Evolutionary conservation across 2,329 filamentous ascomycete genomes (phyloP), one percentile per base, ranked within the genome.

Genomic region (Ceratocystis harringtonii): DNA sequence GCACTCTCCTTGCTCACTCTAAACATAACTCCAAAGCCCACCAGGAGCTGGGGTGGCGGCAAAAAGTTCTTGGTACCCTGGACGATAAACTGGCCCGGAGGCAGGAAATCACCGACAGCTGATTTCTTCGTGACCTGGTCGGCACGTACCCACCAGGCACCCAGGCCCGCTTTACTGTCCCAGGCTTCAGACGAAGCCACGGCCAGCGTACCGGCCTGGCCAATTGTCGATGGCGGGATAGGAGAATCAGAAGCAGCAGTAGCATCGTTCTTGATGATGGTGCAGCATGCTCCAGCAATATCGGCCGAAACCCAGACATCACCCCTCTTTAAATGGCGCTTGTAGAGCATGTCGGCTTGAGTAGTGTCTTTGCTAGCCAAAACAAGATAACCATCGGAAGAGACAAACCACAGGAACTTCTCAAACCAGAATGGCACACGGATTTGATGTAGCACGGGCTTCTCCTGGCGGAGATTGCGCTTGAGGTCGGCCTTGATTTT

Each of bases 101-200:
- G 82, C 5, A 99, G 76, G 70, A 89, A 92, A 69, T 95, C 92
- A 28, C 92, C 92, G 0, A 83, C 84, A 0, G 85, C 80, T 0
- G 88, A 86, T 43, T 85, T 89, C 76, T 97, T 97, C 8, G 89
- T 90, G 0, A 99, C 90, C 73, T 97, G 92, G 64, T 92, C 86
- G 1, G 89, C 87, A 68, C 87, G 85, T 0, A 95, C 92, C 94
- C 94, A 99, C 87, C 90, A 99, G 7, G 92, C 92, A 19, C 89
- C 87, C 89, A 97, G 95, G 17, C 90, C 84, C 7, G 92, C 92
- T 74, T 99, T 99, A 1, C 89, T 92, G 68, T 97, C 94, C 94
- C 94, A 99, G 0, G 92, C 94, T 66, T 80, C 87, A 0, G 91
- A 96, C 7, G 89, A 88, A 68, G 89, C 90, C 4, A 99, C 88